Conservation (phyloP, 495 filamentous ascomycete species). For the Daldinia childiae region DNA sequence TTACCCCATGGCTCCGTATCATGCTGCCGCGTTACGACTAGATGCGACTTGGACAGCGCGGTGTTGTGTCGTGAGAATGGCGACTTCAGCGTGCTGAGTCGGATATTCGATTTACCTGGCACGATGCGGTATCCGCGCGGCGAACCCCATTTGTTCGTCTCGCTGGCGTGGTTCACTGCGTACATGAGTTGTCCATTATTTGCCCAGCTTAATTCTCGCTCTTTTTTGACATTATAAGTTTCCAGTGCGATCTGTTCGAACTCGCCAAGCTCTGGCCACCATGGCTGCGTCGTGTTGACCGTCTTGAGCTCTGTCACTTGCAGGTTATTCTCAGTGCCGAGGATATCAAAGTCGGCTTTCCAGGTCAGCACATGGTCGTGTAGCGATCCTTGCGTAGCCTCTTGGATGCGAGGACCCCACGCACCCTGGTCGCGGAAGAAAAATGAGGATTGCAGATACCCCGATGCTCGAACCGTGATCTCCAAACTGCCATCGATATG, state of each 20-base stretch:
- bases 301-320: conserved; percentile 54
- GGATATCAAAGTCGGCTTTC: conserved; percentile 65
- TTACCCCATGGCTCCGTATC: conserved; percentile 63
- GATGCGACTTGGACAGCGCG: conserved; percentile 58
- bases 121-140: conserved; percentile 64
- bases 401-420: conserved; percentile 61
- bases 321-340: conserved; percentile 58
- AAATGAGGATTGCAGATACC: conserved; percentile 66
- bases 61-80: conserved; percentile 56
- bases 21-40: conserved; percentile 61
- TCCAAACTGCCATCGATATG: conserved; percentile 65
- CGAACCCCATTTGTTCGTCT: conserved; percentile 61
- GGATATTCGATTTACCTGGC: conserved; percentile 53
- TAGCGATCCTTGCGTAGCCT: conserved; percentile 57
- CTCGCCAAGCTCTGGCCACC: conserved; percentile 54
- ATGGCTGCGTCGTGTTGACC: conserved; percentile 57
- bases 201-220: conserved; percentile 60
- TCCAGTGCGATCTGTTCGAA: conserved; percentile 62
- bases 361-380: conserved; percentile 65
- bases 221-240: conserved; percentile 51
- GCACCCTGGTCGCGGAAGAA: conserved; percentile 54
- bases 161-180: conserved; percentile 57
- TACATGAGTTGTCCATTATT: conserved; percentile 59
- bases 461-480: conserved; percentile 64
- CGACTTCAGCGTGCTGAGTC: conserved; percentile 59